Conservation (phyloP, 768 basidiomycete genomes). For the Phanerochaete carnosa region DNA sequence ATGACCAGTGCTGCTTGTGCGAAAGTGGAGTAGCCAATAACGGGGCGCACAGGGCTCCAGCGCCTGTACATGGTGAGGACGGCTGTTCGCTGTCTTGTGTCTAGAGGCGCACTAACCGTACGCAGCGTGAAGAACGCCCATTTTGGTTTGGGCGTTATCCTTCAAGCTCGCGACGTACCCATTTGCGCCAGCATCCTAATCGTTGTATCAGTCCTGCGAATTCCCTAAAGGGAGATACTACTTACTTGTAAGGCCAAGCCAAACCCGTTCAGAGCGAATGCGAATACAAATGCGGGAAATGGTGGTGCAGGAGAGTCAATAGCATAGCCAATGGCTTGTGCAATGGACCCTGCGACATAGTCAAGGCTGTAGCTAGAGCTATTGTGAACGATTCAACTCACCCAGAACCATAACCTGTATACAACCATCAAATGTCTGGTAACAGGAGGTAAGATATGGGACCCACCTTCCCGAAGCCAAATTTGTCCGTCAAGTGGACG, state of each 20-base stretch:
- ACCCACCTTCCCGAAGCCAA: conserved; percentile 47
- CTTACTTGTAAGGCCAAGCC: conserved; percentile 45
- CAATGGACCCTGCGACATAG: conserved; percentile 39
- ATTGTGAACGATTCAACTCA: conserved; percentile 6
- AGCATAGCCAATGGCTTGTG: conserved; percentile 50
- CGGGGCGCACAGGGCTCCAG: conserved; percentile 66
- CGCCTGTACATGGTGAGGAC: conserved; percentile 35
- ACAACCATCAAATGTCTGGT: neutral
- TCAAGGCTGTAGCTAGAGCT: neutral
- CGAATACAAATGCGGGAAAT: conserved; percentile 59
- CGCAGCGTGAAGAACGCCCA: conserved; percentile 65
- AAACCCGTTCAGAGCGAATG: conserved; percentile 44
- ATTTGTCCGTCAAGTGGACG: conserved; percentile 39
- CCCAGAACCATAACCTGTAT: conserved; percentile 38
- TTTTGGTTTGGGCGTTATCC: conserved; percentile 56
- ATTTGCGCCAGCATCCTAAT: conserved; percentile 68
- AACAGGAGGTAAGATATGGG: neutral
- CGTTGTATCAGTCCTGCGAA: neutral
- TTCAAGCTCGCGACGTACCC: conserved; percentile 62
- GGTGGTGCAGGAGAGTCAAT: conserved; percentile 56
- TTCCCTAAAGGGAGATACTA: neutral
- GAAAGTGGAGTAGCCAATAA: conserved; percentile 82
- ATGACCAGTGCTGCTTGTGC: conserved; percentile 62
- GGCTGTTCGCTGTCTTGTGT: neutral
- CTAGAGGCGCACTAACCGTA: conserved; percentile 41